phyloP scores from a whole-genome alignment of 139 green algal genomes.

The Chlamydomonas eustigma region DNA sequence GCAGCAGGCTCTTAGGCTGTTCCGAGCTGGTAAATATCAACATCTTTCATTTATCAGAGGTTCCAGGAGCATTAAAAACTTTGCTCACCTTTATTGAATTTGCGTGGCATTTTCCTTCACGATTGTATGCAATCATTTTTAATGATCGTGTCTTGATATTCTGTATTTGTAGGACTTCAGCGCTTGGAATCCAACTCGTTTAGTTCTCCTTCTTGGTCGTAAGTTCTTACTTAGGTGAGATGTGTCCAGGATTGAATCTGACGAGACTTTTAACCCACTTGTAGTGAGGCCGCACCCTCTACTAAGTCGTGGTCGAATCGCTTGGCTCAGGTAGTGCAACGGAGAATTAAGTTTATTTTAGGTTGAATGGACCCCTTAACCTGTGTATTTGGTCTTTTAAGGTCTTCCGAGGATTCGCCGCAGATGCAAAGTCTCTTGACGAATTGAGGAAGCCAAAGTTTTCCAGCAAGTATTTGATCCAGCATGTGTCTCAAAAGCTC shows the following conservation, averaged over 20 bases:
- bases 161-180: not conserved
- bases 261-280: not conserved
- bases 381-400: not conserved
- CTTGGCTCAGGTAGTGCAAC: not conserved
- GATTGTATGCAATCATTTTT: too few relatives aligned
- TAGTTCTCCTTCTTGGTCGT: not conserved
- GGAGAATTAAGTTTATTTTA: not conserved
- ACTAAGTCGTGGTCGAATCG: conserved; percentile 8
- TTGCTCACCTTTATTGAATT: too few relatives aligned
- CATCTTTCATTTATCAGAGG: too few relatives aligned
- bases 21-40: conserved; percentile 5
- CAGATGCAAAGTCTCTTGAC: conserved; percentile 10
- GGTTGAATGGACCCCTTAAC: too few relatives aligned
- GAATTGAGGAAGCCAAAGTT: conserved; percentile 63
- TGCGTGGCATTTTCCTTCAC: too few relatives aligned
- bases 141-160: too few relatives aligned
- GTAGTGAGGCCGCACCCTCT: not conserved
- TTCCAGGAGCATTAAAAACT: too few relatives aligned
- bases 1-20: conserved; percentile 8
- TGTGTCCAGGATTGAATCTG: not conserved
- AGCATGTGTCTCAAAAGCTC: conserved; percentile 56
- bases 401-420: not conserved
- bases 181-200: not conserved
- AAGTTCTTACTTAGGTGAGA: not conserved
- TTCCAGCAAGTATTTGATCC: conserved; percentile 62